Base-by-base conservation (phyloP, 2,329 filamentous ascomycete genomes). In the Pseudogymnoascus sp. region DNA sequence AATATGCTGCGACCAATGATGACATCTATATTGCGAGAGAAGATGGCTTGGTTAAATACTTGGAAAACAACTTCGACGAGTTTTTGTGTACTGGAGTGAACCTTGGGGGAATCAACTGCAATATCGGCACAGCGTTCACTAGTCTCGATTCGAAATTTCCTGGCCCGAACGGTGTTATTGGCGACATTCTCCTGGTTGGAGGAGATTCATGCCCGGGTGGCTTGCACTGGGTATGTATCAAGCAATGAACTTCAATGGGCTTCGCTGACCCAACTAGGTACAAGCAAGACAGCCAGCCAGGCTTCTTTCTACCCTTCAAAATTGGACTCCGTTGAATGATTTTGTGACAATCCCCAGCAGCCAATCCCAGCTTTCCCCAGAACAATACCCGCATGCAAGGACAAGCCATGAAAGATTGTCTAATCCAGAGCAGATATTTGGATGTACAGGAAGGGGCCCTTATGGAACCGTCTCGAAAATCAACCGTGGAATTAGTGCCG, bases 1-100 rank as follows among this genome's bases (percentile, higher is more conserved):
- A 77, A 11, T 88, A 87, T 66, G 82, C 82, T 59, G 76, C 81
- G 60, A 80, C 77, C 15, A 84, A 86, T 36, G 94, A 97, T 69
- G 85, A 87, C 63, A 85, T 97, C 57, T 96, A 94, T 69, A 77
- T 99, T 14, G 89, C 88, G 9, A 85, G 92, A 60, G 93, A 97
- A 74, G 93, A 97, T 70, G 94, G 94, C 2, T 77, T 86, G 57
- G 80, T 97, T 8, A 82, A 86, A 60, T 89, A 88, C 65, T 74
- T 93, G 4, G 86, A 91, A 66, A 84, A 90, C 62, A 82, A 83
- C 43, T 73, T 74, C 5, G 77, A 76, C 64, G 81, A 79, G 50
- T 76, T 82, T 66, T 71, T 86, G 60, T 78, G 80, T 59, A 77
- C 79, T 39, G 77, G 80, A 60, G 79, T 81, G 50, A 78, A 81